Evolutionary conservation across 75 land plant species (phyloP), one percentile per base, ranked within the genome.

Genomic region (Larix kaempferi): DNA sequence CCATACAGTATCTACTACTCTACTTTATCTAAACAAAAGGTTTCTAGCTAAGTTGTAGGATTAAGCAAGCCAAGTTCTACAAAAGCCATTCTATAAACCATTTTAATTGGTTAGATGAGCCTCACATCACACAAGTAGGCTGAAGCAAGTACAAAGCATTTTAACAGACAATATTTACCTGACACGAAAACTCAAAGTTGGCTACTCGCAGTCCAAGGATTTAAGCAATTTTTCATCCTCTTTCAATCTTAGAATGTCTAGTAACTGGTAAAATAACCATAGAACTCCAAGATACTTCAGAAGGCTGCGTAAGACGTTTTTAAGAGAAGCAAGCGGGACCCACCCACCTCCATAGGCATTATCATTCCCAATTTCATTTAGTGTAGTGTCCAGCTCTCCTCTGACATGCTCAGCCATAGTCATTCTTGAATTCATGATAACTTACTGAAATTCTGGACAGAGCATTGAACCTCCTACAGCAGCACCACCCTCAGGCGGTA

Each of bases 331-430:
- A 71, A 98, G 85, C 14, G 99, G 99, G 73, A 98, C 99, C 98
- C 98, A 98, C 58, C 97, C 99, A 78, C 99, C 99, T 59, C 99
- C 98, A 88, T 98, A 98, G 22, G 96, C 99, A 69, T 96, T 98
- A 84, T 98, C 99, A 84, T 98, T 98, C 29, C 98, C 93, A 82
- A 98, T 89, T 21, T 95, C 98, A 84, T 90, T 91, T 35, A 95
- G 86, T 59, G 95, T 98, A 12, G 98, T 88, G 78, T 91, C 91
- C 79, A 92, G 82, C 73, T 98, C 99, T 41, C 99, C 94, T 80
- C 85, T 84, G 49, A 91, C 89, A 78, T 92, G 88, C n/a, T 87
- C 82, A 75, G 88, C 91, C 25, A 91, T 81, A 59, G 89, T 85
- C 75, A 87, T 79, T 37, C 88, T 91, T 39, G 87, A 78, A 61